Base-by-base conservation (phyloP, 495 filamentous ascomycete species). In the Thozetella sp. region DNA sequence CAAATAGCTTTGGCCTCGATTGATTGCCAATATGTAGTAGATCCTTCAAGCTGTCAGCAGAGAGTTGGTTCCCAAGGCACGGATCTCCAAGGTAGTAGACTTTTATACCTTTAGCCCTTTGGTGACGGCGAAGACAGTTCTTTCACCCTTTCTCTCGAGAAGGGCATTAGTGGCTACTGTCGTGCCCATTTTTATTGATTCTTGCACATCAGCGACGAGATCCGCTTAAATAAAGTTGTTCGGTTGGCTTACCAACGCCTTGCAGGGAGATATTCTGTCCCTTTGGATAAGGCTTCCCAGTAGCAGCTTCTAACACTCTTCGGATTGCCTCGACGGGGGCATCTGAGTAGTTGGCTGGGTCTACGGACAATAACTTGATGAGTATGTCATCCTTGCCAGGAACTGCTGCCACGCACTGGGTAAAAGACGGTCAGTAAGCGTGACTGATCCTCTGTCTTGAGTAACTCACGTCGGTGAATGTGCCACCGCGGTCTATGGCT, bases 91-190 rank as follows among this genome's bases (percentile, higher is more conserved):
- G n/a, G n/a, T n/a, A n/a, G n/a, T n/a, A n/a, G n/a, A n/a, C n/a
- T n/a, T n/a, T n/a, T n/a, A n/a, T n/a, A n/a, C n/a, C n/a, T n/a
- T n/a, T n/a, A n/a, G n/a, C n/a, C 95, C 95, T 68, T 92, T 90
- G 1, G 95, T 97, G 11, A 96, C 93, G 20, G 97, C 83, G 64
- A 99, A 81, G 1, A 88, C 95, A 58, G 95, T 96, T 63, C 86
- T 87, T 73, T 97, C 95, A 6, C 95, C 95, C 74, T 98, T 99
- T 58, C 95, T 77, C 73, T 99, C 95, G 1, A 99, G 80, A 55
- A 99, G 74, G 0, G 91, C 92, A 70, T 96, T 96, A 13, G 92
- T 96, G 0, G 92, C 92, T 25, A 96, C 92, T 2, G 92, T 96
- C 20, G 92, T 96, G 24, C 92, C 92, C 92, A 96, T 94, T 51